These are phyloP conservation scores for Cladorrhinum sp. DNA, from an alignment of 2,329 filamentous ascomycete species.

Conservation along the genomic window DNA sequence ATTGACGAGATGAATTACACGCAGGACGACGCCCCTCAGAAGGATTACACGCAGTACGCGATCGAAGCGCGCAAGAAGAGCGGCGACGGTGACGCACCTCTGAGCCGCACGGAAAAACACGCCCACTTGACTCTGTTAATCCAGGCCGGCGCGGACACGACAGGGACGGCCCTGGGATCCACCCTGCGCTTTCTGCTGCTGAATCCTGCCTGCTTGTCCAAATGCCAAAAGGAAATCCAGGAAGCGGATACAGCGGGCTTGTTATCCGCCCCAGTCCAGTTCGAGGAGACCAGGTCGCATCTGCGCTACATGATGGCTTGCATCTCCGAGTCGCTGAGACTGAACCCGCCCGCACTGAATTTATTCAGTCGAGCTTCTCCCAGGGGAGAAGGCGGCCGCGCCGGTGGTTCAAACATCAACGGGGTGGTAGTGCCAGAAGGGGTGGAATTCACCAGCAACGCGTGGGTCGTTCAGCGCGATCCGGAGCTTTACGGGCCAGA, in stretches of 20 bases:
- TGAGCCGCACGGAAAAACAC: conserved; percentile 33
- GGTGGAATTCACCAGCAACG: conserved; percentile 57
- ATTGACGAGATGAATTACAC: conserved; percentile 11
- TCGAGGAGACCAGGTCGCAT: conserved; percentile 33
- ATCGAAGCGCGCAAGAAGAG: too few relatives aligned
- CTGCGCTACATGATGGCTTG: conserved; percentile 40
- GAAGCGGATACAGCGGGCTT: conserved; percentile 19
- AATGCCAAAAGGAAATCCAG: conserved; percentile 45
- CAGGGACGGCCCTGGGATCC: conserved; percentile 47
- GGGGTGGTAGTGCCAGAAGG: conserved; percentile 47
- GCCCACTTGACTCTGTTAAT: conserved; percentile 38
- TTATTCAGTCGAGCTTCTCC: conserved; percentile 22
- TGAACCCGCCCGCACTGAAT: conserved; percentile 33
- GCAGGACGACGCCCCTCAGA: conserved; percentile 4
- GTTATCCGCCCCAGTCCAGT: conserved; percentile 31
- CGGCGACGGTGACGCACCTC: conserved; percentile 19
- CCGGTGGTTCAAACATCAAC: conserved; percentile 20
- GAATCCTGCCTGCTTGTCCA: conserved; percentile 40
- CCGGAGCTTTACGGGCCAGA: conserved; percentile 56
- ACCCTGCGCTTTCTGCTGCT: conserved; percentile 47
- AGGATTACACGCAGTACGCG: too few relatives aligned
- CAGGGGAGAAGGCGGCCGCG: conserved; percentile 13
- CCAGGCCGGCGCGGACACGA: conserved; percentile 56
- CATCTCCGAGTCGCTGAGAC: conserved; percentile 39
- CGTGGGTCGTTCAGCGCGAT: conserved; percentile 60